Evolutionary conservation across 805 yeast species (phyloP).

Genomic region (Wickerhamiella cacticola): DNA sequence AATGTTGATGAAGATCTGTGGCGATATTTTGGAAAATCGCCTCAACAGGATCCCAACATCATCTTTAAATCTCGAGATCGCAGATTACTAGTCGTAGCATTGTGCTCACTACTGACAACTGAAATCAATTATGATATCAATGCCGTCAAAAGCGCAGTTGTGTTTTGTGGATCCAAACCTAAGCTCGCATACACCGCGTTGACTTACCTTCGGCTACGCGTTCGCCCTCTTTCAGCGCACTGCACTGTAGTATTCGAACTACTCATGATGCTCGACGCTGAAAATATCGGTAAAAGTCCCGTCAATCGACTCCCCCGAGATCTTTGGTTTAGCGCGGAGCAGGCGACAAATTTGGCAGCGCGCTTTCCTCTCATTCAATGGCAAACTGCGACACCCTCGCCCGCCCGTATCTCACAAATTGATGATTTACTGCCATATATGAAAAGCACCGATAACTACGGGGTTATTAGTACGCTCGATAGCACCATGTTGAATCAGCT

Average conservation of each 20-base stretch:
- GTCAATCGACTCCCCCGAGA: not conserved
- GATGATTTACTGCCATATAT: not conserved
- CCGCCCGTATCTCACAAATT: not conserved
- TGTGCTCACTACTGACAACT: not conserved
- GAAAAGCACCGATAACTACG: not conserved
- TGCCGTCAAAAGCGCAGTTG: not conserved
- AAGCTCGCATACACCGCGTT: slow-evolving; percentile 10
- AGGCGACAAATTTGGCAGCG: not conserved
- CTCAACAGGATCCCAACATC: not conserved
- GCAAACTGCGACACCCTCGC: not conserved
- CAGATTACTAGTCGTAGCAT: not conserved
- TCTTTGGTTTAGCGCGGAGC: not conserved
- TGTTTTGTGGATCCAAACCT: slow-evolving; percentile 1
- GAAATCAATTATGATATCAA: not conserved
- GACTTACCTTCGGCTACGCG: not conserved
- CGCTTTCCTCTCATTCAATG: not conserved
- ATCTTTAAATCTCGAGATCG: not conserved
- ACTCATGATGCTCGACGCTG: slow-evolving; percentile 4
- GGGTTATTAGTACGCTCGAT: not conserved
- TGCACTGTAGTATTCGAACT: not conserved
- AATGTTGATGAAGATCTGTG: not conserved
- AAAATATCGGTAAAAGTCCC: not conserved
- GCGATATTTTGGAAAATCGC: not conserved
- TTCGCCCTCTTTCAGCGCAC: not conserved
- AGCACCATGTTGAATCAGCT: not conserved